Base-by-base conservation (phyloP, 2,329 filamentous ascomycete genomes). In the Stemphylium lycopersici region DNA sequence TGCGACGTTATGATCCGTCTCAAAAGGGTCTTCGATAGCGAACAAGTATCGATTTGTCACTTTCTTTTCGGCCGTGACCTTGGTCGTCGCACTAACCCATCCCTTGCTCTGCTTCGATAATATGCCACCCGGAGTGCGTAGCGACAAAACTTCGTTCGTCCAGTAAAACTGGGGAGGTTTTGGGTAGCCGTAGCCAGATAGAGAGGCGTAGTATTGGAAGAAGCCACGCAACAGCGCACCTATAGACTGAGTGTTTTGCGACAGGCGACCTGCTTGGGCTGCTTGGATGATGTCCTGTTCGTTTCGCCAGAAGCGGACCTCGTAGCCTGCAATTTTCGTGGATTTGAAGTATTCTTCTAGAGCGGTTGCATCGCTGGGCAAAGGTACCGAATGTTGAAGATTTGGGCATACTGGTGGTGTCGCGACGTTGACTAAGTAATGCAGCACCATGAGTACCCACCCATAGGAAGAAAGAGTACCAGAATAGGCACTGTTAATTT, bases 1-100 rank as follows among this genome's bases (percentile, higher is more conserved):
- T 3, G 90, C 93, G 31, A 96, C 89, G 65, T 96, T 97, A 75
- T 96, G 91, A 36, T 91, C 87, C 2, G 87, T 77, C 77, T 96
- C 91, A 67, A 96, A 96, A 0, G 93, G 93, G 71, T 96, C 93
- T 71, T 96, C 93, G 56, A 97, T 93, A 29, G 91, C 90, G 62
- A 96, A 90, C 4, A 96, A 82, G 72, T 91, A 96, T 11, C 91
- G 86, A 67, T 92, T 86, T 2, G 90, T 85, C 12, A 93, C 83
- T 67, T 92, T 90, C 63, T 89, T 90, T 46, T 74, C 68, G 56
- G 87, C 84, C 22, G 86, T 76, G 6, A 86, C 67, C 26, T 76
- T 84, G 0, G 89, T 92, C 70, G 87, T 90, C 4, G 91, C 90
- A n/a, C 88, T 87, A 0, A 88, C 90, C 93, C 93, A 97, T 1